Evolutionary conservation across 495 filamentous ascomycete species (phyloP), one percentile per base, ranked within the genome.

Genomic region (Talaromyces proteolyticus): DNA sequence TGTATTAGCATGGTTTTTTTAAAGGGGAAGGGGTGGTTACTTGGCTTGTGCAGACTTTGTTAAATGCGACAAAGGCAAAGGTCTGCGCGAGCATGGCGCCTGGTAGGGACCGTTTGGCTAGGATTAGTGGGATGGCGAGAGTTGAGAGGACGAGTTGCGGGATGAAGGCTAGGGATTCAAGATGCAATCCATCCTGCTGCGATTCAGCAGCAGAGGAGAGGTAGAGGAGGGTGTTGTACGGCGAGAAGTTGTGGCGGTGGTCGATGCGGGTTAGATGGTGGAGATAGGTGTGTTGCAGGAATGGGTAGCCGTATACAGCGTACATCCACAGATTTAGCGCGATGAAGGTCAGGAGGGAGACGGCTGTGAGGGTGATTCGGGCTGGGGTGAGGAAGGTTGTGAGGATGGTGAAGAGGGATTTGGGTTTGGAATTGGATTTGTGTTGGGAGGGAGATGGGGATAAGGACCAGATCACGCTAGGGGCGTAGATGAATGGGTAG

Each of bases 1-100:
- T 29, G 23, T 3, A 21, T 43, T 37, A 20, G n/a, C n/a, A n/a
- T n/a, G n/a, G 37, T 60, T n/a, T 18, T 38, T 42, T 22, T 14
- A 17, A 23, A 46, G 20, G 16, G 11, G 25, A 22, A 20, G 42
- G 39, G 17, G 21, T 6, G 61, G 70, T 53, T 80, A 93, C 90
- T 79, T 97, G 93, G 59, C 88, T 92, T 1, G 93, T 98, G 77
- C 91, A 96, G 16, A 98, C 93, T 73, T 98, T 98, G 63, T 98
- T 98, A 50, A 95, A 97, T 4, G 88, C 82, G 5, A 97, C 93
- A 66, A 98, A 98, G 0, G 93, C 87, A 63, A 96, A 96, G 0
- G 94, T 97, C 68, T 98, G 93, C n/a, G 88, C 90, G n/a, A 98
- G 78, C 83, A 97, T 89, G n/a, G 91, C 79, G 1, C 84, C 77